Evolutionary conservation across 2,329 filamentous ascomycete genomes (phyloP).

Genomic region (Cordyceps farinosa): DNA sequence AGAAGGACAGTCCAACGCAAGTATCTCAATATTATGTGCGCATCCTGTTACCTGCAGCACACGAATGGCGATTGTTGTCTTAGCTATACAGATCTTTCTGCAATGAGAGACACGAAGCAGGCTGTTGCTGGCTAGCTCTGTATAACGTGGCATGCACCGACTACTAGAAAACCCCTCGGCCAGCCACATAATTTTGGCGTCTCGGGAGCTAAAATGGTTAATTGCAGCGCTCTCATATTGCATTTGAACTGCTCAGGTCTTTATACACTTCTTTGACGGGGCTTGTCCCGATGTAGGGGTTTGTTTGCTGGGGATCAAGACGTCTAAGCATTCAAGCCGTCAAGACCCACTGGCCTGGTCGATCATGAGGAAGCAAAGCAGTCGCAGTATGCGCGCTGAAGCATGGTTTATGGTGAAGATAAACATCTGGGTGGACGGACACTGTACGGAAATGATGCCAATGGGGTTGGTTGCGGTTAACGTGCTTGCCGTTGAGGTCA

Average conservation of each 20-base stretch:
- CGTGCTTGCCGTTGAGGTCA: not conserved
- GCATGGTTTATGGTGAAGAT: not conserved
- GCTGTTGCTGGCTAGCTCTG: not conserved
- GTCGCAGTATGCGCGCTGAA: not conserved
- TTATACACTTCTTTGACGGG: not conserved
- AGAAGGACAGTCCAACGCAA: not conserved
- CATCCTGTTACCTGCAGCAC: not conserved
- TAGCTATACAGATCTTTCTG: not conserved
- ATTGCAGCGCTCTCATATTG: not conserved
- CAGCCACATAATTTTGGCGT: not conserved
- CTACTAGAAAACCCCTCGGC: not conserved
- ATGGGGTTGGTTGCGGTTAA: not conserved
- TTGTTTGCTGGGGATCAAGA: not conserved
- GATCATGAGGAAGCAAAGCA: not conserved
- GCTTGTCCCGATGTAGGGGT: not conserved
- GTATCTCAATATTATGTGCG: too few species aligned
- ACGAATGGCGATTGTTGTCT: not conserved
- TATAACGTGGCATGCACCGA: not conserved
- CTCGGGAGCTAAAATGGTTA: not conserved
- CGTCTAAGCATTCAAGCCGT: not conserved
- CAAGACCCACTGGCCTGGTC: not conserved
- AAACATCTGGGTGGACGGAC: not conserved
- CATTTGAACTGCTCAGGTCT: not conserved
- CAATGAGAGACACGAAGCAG: not conserved
- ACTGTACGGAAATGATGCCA: not conserved